phyloP scores from a whole-genome alignment of 371 early-diverging fungal species.

The Funneliformis caledonium region DNA sequence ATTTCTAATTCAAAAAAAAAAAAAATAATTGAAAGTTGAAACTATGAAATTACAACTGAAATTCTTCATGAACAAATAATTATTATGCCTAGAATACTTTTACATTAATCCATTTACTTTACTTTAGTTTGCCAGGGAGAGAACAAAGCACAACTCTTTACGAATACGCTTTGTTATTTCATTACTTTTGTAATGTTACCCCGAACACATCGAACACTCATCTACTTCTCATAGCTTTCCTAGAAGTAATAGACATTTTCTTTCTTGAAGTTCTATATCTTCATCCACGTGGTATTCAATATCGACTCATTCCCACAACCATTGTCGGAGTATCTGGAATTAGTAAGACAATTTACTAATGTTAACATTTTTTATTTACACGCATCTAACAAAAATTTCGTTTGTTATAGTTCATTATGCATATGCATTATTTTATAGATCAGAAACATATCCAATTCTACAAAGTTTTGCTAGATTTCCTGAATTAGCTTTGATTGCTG shows the following conservation, averaged over 20 bases:
- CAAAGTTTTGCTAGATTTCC: slow-evolving; percentile 41
- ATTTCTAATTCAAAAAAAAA: neutral
- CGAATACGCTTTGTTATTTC: slow-evolving; percentile 38
- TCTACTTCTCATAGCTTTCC: slow-evolving; percentile 34
- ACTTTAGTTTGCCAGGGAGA: slow-evolving; percentile 37
- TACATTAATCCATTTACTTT: neutral
- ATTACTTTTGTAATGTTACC: slow-evolving; percentile 32
- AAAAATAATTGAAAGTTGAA: too few relatives aligned
- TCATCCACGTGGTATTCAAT: slow-evolving; percentile 37
- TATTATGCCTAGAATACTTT: neutral
- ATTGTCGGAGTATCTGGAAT: slow-evolving; percentile 36
- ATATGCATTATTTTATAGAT: slow-evolving; percentile 28
- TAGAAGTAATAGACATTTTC: slow-evolving; percentile 31
- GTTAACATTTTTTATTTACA: neutral
- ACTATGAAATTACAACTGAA: neutral
- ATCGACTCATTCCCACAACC: slow-evolving; percentile 37
- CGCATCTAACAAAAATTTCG: neutral
- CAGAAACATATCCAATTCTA: slow-evolving; percentile 35
- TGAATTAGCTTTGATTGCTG: slow-evolving; percentile 32
- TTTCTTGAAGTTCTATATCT: slow-evolving; percentile 31
- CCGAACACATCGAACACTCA: slow-evolving; percentile 7
- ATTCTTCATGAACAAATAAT: neutral
- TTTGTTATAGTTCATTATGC: slow-evolving; percentile 31
- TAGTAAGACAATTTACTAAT: slow-evolving; percentile 8
- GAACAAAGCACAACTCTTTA: slow-evolving; percentile 40